These are phyloP conservation scores for Magnolia changhungtana DNA, from an alignment of 164 flowering plant genomes.

Conservation along the genomic window DNA sequence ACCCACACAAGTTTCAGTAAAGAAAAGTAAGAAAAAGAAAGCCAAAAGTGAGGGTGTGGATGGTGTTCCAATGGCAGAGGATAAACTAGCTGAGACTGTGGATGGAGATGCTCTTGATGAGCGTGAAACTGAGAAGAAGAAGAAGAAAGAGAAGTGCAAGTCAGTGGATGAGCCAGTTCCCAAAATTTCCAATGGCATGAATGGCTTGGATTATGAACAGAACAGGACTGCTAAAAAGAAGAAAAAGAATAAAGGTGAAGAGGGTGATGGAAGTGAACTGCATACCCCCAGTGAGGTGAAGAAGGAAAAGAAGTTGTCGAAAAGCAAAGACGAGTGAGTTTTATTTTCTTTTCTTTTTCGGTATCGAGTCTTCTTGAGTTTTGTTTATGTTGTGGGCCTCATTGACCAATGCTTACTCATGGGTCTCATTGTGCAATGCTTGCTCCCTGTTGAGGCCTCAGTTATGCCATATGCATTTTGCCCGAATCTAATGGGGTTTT, in stretches of 20 bases:
- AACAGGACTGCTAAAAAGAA: slow-evolving; percentile 24
- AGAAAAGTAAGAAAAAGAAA: slow-evolving; percentile 69
- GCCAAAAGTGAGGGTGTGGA: slow-evolving; percentile 31
- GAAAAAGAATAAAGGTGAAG: slow-evolving; percentile 59
- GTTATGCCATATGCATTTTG: no score
- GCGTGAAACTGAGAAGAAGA: slow-evolving; percentile 47
- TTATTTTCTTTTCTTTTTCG: no score
- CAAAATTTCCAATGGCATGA: slow-evolving; percentile 27
- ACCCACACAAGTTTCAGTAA: slow-evolving; percentile 27
- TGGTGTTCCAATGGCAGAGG: slow-evolving; percentile 33
- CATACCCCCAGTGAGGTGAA: slow-evolving; percentile 40
- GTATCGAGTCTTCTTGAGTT: no score
- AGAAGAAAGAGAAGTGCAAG: slow-evolving; percentile 61
- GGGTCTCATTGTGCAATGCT: no score
- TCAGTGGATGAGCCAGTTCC: slow-evolving; percentile 28
- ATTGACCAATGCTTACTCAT: no score
- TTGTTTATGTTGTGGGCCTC: no score
- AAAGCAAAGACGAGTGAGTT: slow-evolving; percentile 15
- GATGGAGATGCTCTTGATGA: slow-evolving; percentile 41
- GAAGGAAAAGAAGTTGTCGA: slow-evolving; percentile 45
- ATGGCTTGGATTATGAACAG: slow-evolving; percentile 24
- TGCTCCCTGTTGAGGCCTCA: no score
- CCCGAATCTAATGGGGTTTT: no score
- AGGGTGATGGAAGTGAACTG: slow-evolving; percentile 26
- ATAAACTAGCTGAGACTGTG: slow-evolving; percentile 22